Percentiles rank a stretch among this genome's conserved stretches.
Evolutionary conservation across 2,329 filamentous ascomycete genomes (phyloP).

Genomic region (Akanthomyces uredinophilus): DNA sequence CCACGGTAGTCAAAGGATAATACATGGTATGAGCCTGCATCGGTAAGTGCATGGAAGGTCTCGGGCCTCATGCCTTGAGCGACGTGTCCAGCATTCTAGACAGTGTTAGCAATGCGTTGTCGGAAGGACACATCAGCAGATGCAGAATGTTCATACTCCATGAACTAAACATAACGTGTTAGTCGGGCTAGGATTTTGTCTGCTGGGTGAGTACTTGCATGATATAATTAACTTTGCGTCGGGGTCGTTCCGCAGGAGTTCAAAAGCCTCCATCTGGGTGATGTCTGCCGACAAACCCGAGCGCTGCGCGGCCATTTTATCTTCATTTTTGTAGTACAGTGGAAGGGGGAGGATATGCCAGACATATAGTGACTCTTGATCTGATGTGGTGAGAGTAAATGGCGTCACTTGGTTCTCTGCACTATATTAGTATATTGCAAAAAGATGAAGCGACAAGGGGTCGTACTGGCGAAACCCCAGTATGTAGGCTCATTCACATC

Average conservation of each 20-base stretch:
- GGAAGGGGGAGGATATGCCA: constrained; percentile 87
- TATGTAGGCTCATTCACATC: constrained; percentile 71
- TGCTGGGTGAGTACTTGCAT: constrained; percentile 39
- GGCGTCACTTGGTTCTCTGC: constrained; percentile 82
- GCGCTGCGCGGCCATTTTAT: constrained; percentile 48
- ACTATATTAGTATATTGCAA: not conserved
- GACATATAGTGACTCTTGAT: constrained; percentile 73
- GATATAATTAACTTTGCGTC: constrained; percentile 59
- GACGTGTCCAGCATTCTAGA: constrained; percentile 77
- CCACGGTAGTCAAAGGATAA: constrained; percentile 90
- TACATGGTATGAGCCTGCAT: constrained; percentile 70
- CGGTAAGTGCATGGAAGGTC: constrained; percentile 71
- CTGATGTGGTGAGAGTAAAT: constrained; percentile 69
- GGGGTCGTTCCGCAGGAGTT: constrained; percentile 57
- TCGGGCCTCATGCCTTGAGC: constrained; percentile 71
- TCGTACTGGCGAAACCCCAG: constrained; percentile 77
- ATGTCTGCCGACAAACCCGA: constrained; percentile 49
- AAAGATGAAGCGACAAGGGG: constrained; percentile 12
- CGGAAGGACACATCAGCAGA: no score
- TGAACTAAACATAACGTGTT: constrained; percentile 39
- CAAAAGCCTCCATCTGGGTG: constrained; percentile 52
- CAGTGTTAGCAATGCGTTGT: constrained; percentile 19
- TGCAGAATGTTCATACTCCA: constrained; percentile 40
- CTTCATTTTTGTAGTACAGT: constrained; percentile 68
- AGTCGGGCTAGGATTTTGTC: not conserved